Conservation (phyloP, 768 basidiomycete species). For the Termitomyces sp. region DNA sequence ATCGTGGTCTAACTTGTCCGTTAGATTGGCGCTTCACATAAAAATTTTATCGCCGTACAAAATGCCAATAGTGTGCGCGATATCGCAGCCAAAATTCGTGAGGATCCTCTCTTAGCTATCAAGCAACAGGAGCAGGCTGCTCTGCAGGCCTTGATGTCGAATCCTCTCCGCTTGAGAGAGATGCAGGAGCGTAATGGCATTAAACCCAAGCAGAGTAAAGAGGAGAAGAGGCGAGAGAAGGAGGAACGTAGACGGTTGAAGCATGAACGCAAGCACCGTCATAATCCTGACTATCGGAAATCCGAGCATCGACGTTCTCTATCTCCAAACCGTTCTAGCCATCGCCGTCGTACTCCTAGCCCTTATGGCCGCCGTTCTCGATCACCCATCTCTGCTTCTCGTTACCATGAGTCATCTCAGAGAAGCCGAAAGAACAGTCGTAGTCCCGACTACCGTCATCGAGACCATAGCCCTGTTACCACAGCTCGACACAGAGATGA, state of each 20-base stretch:
- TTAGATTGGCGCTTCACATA: conserved; percentile 82
- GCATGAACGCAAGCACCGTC: conserved; percentile 31
- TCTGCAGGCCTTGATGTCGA: conserved; percentile 80
- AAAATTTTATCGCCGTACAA: conserved; percentile 91
- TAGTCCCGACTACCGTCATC: conserved; percentile 31
- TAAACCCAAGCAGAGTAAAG: conserved; percentile 75
- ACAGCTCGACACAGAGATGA: conserved; percentile 19
- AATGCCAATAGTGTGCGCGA: conserved; percentile 91
- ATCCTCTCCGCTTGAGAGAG: conserved; percentile 80
- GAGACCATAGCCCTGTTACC: conserved; percentile 27
- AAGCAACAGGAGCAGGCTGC: conserved; percentile 97
- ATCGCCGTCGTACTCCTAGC: conserved; percentile 45
- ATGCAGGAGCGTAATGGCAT: conserved; percentile 82
- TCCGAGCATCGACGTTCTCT: conserved; percentile 19
- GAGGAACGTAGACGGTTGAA: conserved; percentile 42
- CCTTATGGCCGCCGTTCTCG: conserved; percentile 36
- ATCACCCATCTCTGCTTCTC: conserved; percentile 33
- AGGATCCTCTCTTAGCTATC: conserved; percentile 96
- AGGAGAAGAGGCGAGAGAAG: conserved; percentile 51
- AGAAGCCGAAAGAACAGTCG: conserved; percentile 12
- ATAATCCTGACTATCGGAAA: conserved; percentile 12
- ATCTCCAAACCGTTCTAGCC: conserved; percentile 28
- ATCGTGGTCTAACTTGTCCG: conserved; percentile 6
- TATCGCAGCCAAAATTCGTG: conserved; percentile 89
- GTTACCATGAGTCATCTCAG: conserved; percentile 25